Percentiles rank a stretch among this genome's conserved stretches.
Conservation (phyloP, 176 grass and related monocot species). For the Tillandsia leiboldiana region DNA sequence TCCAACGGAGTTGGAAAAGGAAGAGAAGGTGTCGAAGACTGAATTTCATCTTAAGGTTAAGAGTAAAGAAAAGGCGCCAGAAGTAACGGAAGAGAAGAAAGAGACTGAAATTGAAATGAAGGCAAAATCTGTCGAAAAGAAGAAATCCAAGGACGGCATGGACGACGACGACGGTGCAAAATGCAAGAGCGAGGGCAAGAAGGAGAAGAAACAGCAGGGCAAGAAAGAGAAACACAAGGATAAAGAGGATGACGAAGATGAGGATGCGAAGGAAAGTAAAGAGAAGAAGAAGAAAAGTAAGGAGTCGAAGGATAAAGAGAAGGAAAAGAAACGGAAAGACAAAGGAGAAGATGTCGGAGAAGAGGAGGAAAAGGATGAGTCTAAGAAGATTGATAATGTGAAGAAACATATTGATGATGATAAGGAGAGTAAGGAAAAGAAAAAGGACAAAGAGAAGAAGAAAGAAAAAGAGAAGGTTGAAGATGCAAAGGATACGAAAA, state of each 20-base stretch:
- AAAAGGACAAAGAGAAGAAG: slow-evolving; percentile 12
- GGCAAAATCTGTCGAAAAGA: slow-evolving; percentile 40
- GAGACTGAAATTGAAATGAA: slow-evolving; percentile 41
- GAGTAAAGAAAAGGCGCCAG: slow-evolving; percentile 33
- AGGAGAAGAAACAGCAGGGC: slow-evolving; percentile 16
- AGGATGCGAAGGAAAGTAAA: background rate
- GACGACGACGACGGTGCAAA: background rate
- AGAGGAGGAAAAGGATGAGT: slow-evolving; percentile 24
- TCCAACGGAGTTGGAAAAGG: slow-evolving; percentile 24
- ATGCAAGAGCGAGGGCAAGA: slow-evolving; percentile 2
- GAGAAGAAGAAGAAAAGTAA: background rate
- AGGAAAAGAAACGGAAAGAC: slow-evolving; percentile 8
- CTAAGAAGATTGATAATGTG: background rate
- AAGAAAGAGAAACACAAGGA: background rate
- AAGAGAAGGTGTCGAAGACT: slow-evolving; percentile 32
- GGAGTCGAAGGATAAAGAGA: slow-evolving; percentile 7
- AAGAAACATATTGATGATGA: background rate
- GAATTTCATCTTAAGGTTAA: slow-evolving; percentile 64
- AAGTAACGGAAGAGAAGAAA: slow-evolving; percentile 31
- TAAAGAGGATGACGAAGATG: background rate
- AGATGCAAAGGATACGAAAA: background rate
- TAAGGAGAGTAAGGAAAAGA: background rate
- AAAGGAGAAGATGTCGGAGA: slow-evolving; percentile 11
- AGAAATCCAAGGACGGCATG: slow-evolving; percentile 28
- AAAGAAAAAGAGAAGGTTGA: slow-evolving; percentile 12